A percentile compares a stretch with the other conserved stretches of the same genome.
Conservation (phyloP, 352 stramenopile genomes). For the Pythium rishiriense region DNA sequence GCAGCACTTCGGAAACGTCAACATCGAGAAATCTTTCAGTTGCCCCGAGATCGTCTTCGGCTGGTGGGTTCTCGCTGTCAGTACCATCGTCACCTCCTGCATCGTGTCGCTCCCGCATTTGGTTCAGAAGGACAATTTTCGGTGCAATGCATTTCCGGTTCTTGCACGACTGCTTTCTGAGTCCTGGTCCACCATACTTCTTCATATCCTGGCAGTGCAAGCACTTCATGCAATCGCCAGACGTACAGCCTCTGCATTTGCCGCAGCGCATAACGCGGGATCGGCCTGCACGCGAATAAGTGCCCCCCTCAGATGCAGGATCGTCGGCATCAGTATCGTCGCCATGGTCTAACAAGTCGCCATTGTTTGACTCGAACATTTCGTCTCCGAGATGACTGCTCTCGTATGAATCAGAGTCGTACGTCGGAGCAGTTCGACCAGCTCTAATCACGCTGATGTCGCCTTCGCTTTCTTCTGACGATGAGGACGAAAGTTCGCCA, state of each 20-base stretch:
- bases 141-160: constrained; percentile 69
- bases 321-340: constrained; percentile 27
- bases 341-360: constrained; percentile 4
- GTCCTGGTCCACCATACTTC: constrained; percentile 78
- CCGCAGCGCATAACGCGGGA: constrained; percentile 77
- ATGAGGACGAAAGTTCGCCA: constrained; percentile 5
- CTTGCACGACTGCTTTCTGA: constrained; percentile 84
- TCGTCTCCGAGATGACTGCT: constrained; percentile 25
- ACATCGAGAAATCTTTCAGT: constrained; percentile 10
- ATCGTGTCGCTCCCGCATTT: constrained; percentile 44
- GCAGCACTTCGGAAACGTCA: constrained; percentile 15
- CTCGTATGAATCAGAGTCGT: constrained; percentile 23
- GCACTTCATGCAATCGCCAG: constrained; percentile 77
- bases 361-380: constrained; percentile 1
- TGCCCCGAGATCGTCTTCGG: neutral
- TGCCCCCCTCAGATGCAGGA: constrained; percentile 37
- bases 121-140: constrained; percentile 72
- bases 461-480: constrained; percentile 20
- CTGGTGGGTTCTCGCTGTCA: constrained; percentile 3
- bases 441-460: constrained; percentile 1
- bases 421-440: neutral
- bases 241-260: constrained; percentile 67
- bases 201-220: constrained; percentile 83
- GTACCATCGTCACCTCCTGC: constrained; percentile 34
- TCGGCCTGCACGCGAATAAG: constrained; percentile 39